Base-by-base conservation (phyloP, 1,284 basidiomycete genomes). In the Microbotryum violaceum region DNA sequence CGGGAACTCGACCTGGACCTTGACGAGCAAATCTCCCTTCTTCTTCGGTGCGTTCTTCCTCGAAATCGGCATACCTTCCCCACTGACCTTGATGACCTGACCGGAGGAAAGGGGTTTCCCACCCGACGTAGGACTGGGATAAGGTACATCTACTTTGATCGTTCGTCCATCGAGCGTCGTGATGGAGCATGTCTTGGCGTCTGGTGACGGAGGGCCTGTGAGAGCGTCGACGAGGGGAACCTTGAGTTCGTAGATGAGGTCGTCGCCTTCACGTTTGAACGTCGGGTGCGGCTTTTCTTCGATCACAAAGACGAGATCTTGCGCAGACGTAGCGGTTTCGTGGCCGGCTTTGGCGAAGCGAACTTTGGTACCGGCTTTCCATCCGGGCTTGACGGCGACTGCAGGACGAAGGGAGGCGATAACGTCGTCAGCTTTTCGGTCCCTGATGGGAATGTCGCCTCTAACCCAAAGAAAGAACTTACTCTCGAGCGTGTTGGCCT, bases 261-360 rank as follows among this genome's bases (percentile, higher is more conserved):
- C 85, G 77, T 93, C 88, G 47, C 86, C 89, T 6, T 88, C 84
- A 37, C 92, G 82, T 62, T 77, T 80, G 74, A 91, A 93, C 5
- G 80, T 76, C 0, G 82, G 76, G 74, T 96, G 88, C 7, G 85
- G 84, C 77, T 92, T 93, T 77, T 96, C 91, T 75, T 93, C 90
- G 10, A 94, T 85, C 49, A 93, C 83, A 48, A 69, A 94, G 16
- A 89, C 87, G 25, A 96, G 81, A 77, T 89, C 90, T 63, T 89
- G 88, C 6, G 88, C 70, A 77, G n/a, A 81, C 76, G 55, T 42
- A 12, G 77, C 75, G 62, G 83, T 82, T 72, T 96, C 91, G 75
- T 96, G 91, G 4, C 92, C 91, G 7, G 89, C 85, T 23, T 83
- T 82, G 0, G 88, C 84, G 77, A 92, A 97, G 61, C 89, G 85